Conservation (phyloP, 2,329 filamentous ascomycete genomes). For the Sordariomycetes sp. region DNA sequence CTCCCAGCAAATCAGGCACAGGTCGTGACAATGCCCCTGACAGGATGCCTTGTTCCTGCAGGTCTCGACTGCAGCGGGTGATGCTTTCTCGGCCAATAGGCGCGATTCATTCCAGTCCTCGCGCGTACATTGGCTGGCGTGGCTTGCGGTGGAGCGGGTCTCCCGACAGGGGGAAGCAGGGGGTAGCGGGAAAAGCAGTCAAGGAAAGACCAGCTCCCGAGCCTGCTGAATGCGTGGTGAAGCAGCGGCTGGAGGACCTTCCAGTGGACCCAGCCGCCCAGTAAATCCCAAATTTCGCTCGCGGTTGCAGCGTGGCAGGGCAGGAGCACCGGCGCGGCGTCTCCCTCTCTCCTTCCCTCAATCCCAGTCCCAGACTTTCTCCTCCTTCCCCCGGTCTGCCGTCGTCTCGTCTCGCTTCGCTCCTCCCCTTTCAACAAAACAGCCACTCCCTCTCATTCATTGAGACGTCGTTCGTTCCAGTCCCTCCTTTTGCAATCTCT, state of each 20-base stretch:
- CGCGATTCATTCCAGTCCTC: conserved; percentile 14
- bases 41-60: conserved; percentile 4
- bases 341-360: conserved; percentile 4
- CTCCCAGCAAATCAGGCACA: background rate
- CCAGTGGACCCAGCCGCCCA: background rate
- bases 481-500: conserved; percentile 23
- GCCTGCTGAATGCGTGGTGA: background rate
- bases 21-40: background rate
- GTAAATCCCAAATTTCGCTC: background rate
- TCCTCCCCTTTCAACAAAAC: conserved; percentile 29
- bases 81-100: conserved; percentile 10
- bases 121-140: conserved; percentile 14
- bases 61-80: conserved; percentile 2
- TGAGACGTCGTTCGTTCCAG: conserved; percentile 26
- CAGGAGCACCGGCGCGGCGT: background rate
- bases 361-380: conserved; percentile 4
- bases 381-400: conserved; percentile 13
- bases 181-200: background rate
- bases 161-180: conserved; percentile 4
- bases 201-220: background rate
- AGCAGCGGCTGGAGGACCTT: no score
- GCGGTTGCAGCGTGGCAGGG: background rate
- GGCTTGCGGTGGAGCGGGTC: conserved; percentile 9
- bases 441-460: conserved; percentile 23
- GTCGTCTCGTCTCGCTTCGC: conserved; percentile 12